Evolutionary conservation across 2,329 filamentous ascomycete genomes (phyloP), one percentile per base, ranked within the genome.

Genomic region (Diaporthe citriasiana): DNA sequence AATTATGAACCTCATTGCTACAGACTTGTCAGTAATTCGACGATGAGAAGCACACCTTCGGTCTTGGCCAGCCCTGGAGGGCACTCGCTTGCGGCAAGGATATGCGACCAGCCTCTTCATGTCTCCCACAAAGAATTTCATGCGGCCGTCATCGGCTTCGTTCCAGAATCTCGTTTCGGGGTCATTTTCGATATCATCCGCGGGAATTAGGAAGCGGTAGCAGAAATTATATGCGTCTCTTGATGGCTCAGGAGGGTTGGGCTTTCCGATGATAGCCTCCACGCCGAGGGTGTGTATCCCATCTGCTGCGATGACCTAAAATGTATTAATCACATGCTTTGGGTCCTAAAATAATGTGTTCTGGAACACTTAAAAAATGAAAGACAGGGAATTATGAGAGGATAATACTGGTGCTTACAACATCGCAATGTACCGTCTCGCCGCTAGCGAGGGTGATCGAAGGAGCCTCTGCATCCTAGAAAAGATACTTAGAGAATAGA

Each of bases 281-380:
- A 78, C 75, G 17, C 78, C 83, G 10, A 77, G 70, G 19, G 81
- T 83, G 68, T 85, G 84, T 22, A 85, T 78, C 8, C 86, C 86
- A 75, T 88, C 86, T 3, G 86, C 85, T 5, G 82, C 85, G 47
- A 88, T 79, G 25, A 50, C 33, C 33, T 35, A 35, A 9, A 5
- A 9, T 9, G 33, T 35, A 9, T 35, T 35, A 35, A 35, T 35
- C 33, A 35, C 33, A 4, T 35, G 33, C 33, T 35, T 4, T 35
- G 33, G 33, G 33, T 35, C 5, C 33, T 9, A 35, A 35, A 35
- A 9, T 35, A 9, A 35, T 35, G 33, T 35, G 33, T 35, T 35
- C 33, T 35, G 33, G 9, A 35, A 35, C 33, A 35, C 9, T 35
- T 9, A 4, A 35, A 4, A 9, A 4, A 35, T 35, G 9, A 35